These are phyloP conservation scores for Epichloe typhina DNA, from an alignment of 2,329 filamentous ascomycete genomes.

Conservation along the genomic window DNA sequence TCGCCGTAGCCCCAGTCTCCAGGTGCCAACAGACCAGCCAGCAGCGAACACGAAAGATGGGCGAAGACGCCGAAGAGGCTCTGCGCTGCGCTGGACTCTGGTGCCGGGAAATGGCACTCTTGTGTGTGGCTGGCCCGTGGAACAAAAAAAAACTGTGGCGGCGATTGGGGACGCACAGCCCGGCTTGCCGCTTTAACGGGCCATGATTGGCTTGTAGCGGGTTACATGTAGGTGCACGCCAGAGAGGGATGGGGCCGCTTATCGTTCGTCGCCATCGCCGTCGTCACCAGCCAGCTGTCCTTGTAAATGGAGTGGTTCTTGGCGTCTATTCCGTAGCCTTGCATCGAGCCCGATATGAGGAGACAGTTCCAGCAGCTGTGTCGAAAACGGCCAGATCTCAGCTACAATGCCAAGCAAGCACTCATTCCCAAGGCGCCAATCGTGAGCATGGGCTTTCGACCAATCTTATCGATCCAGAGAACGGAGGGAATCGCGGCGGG, in stretches of 20 bases:
- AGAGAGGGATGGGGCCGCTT: neutral
- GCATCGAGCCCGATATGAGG: neutral
- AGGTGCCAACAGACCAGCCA: neutral
- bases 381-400: conserved; percentile 39
- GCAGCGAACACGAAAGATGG: neutral
- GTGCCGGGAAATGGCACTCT: neutral
- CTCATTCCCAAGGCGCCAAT: conserved; percentile 30
- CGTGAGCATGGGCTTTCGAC: conserved; percentile 47
- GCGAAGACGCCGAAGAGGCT: neutral
- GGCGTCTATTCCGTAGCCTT: neutral
- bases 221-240: conserved; percentile 7
- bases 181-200: conserved; percentile 17
- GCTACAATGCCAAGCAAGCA: conserved; percentile 50
- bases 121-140: no score
- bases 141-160: neutral
- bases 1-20: neutral
- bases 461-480: conserved; percentile 50
- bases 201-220: conserved; percentile 22
- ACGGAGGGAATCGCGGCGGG: conserved; percentile 54
- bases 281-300: conserved; percentile 1
- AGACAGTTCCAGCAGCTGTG: neutral
- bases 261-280: conserved; percentile 1
- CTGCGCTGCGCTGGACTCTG: neutral
- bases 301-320: neutral
- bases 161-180: conserved; percentile 11